Percentiles rank a stretch among this genome's conserved stretches.
Conservation (phyloP, 768 basidiomycete species). For the Termitomyces sp. region DNA sequence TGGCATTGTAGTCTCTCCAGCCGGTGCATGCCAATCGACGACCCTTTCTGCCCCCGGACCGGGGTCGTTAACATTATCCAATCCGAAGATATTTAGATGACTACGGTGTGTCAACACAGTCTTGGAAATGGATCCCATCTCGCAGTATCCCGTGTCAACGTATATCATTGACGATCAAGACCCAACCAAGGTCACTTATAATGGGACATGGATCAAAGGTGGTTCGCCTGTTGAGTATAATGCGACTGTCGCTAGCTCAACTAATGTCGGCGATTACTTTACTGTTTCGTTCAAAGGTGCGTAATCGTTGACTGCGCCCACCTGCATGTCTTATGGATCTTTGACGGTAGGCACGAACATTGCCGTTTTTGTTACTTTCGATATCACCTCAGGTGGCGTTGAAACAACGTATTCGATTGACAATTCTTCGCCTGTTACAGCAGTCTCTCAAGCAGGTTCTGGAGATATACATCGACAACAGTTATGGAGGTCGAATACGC, state of each 20-base stretch:
- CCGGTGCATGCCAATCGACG: too few relatives aligned
- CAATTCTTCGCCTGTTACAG: constrained; percentile 19
- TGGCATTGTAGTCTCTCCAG: background rate
- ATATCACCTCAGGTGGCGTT: constrained; percentile 31
- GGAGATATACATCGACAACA: constrained; percentile 28
- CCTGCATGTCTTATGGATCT: background rate
- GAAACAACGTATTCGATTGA: constrained; percentile 32
- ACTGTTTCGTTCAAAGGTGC: constrained; percentile 32
- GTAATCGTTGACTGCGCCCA: background rate
- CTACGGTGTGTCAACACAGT: background rate
- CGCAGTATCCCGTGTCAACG: constrained; percentile 1
- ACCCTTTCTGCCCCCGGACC: background rate
- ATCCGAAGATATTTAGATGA: constrained; percentile 5
- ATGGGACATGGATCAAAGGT: constrained; percentile 29
- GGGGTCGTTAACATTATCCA: background rate
- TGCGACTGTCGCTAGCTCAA: constrained; percentile 30
- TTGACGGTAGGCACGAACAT: constrained; percentile 26
- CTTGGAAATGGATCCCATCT: constrained; percentile 1
- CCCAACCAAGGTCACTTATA: constrained; percentile 24
- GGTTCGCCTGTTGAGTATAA: constrained; percentile 23
- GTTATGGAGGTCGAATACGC: constrained; percentile 29
- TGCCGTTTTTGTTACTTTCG: constrained; percentile 30
- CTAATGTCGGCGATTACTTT: constrained; percentile 28
- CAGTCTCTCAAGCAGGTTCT: constrained; percentile 21
- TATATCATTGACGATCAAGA: constrained; percentile 35